Evolutionary conservation across 208 protist species (phyloP).

Genomic region (Trypanosoma cruzi): DNA sequence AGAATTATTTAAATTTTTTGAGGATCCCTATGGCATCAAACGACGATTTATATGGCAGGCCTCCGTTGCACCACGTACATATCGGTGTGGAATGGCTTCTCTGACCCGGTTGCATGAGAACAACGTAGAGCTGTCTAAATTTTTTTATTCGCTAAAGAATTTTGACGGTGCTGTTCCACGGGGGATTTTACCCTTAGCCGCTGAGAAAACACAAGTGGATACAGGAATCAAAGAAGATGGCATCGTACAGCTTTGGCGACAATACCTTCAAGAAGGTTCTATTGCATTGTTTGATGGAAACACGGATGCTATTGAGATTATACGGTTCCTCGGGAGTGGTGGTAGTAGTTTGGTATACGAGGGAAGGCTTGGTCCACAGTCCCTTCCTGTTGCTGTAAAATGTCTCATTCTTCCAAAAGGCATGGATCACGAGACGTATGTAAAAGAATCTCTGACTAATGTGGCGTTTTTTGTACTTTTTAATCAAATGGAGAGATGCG

Average conservation of each 20-base stretch:
- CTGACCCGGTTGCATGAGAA: constrained; percentile 29
- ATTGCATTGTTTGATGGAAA: constrained; percentile 57
- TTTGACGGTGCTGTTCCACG: neutral
- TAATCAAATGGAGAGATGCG: constrained; percentile 73
- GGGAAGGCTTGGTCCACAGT: constrained; percentile 45
- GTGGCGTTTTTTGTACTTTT: constrained; percentile 81
- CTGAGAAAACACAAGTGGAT: neutral
- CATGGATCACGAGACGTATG: constrained; percentile 67
- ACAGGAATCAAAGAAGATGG: neutral
- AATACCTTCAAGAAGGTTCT: constrained; percentile 55
- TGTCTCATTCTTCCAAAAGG: constrained; percentile 71
- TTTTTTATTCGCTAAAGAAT: constrained; percentile 28
- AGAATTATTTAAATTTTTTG: constrained; percentile 61
- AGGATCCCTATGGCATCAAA: constrained; percentile 32
- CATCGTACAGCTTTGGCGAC: constrained; percentile 57
- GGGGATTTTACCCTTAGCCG: neutral
- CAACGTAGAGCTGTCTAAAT: constrained; percentile 34
- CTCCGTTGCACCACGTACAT: constrained; percentile 29
- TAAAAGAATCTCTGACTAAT: constrained; percentile 81
- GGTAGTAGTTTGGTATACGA: constrained; percentile 85
- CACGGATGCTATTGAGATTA: constrained; percentile 51
- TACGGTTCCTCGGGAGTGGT: constrained; percentile 55
- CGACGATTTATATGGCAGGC: constrained; percentile 31
- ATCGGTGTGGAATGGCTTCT: constrained; percentile 17
- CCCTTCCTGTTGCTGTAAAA: constrained; percentile 82